Conservation (phyloP, 2,329 filamentous ascomycete genomes). For the Diaporthe vexans region DNA sequence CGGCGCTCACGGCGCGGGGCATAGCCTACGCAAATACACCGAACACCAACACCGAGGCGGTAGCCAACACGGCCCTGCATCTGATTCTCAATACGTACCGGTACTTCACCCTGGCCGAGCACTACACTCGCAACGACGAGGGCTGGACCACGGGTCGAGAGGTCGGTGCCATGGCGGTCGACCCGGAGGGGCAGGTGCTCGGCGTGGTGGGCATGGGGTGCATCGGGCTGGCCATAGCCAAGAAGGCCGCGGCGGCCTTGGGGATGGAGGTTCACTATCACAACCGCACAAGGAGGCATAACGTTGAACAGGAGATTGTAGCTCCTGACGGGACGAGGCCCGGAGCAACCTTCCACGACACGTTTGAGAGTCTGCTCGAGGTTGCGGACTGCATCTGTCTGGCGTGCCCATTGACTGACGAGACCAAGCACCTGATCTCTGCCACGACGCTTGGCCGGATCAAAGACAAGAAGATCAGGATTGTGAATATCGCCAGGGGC, state of each 20-base stretch:
- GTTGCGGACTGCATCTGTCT: constrained; percentile 50
- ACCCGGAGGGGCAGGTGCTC: constrained; percentile 47
- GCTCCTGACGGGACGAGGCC: constrained; percentile 20
- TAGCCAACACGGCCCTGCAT: constrained; percentile 48
- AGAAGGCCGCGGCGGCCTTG: constrained; percentile 47
- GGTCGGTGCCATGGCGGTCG: constrained; percentile 44
- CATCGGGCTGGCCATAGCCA: constrained; percentile 51
- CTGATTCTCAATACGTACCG: constrained; percentile 46
- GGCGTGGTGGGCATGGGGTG: constrained; percentile 54
- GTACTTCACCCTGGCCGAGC: constrained; percentile 46
- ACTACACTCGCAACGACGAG: constrained; percentile 43
- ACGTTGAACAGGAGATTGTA: neutral
- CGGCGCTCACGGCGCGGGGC: constrained; percentile 44
- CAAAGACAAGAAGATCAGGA: constrained; percentile 48
- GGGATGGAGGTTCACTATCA: constrained; percentile 52
- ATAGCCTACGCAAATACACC: constrained; percentile 51
- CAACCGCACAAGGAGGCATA: constrained; percentile 43
- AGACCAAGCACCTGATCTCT: constrained; percentile 48
- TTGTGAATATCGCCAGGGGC: constrained; percentile 54
- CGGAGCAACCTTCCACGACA: constrained; percentile 40
- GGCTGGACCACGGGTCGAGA: constrained; percentile 40
- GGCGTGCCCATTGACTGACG: constrained; percentile 50
- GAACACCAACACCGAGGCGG: constrained; percentile 48
- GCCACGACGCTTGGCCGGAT: constrained; percentile 35
- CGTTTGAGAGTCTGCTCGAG: constrained; percentile 48